Conservation (phyloP, 2,329 filamentous ascomycete species). For the Alternaria atra region DNA sequence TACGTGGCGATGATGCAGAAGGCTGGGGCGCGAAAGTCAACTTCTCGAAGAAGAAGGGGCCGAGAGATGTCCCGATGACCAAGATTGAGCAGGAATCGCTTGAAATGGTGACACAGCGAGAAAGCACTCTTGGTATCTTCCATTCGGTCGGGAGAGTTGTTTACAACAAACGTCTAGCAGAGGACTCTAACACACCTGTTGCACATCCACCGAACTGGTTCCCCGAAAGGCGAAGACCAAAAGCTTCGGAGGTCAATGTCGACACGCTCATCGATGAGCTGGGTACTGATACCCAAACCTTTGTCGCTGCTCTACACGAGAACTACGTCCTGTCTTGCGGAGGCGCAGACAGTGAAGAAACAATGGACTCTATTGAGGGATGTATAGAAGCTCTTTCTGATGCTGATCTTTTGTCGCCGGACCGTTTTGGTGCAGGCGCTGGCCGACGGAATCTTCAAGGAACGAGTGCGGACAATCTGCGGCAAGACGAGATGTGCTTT, state of each 20-base stretch:
- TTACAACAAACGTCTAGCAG: slow-evolving; percentile 84
- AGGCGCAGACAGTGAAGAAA: slow-evolving; percentile 64
- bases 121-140: slow-evolving; percentile 91
- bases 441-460: slow-evolving; percentile 59
- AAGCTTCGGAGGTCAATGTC: slow-evolving; percentile 55
- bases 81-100: slow-evolving; percentile 81
- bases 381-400: slow-evolving; percentile 89
- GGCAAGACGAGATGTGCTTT: slow-evolving; percentile 94
- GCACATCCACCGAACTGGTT: slow-evolving; percentile 59
- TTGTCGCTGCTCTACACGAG: slow-evolving; percentile 89
- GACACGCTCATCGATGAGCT: slow-evolving; percentile 90
- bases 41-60: slow-evolving; percentile 65
- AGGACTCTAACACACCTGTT: slow-evolving; percentile 43
- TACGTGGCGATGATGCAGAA: slow-evolving; percentile 79
- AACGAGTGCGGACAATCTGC: slow-evolving; percentile 72
- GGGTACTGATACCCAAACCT: slow-evolving; percentile 90
- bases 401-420: slow-evolving; percentile 83
- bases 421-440: slow-evolving; percentile 70
- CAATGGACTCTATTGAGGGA: slow-evolving; percentile 81
- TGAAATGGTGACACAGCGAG: slow-evolving; percentile 82
- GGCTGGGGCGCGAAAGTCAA: slow-evolving; percentile 83
- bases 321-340: slow-evolving; percentile 91
- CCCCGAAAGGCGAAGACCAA: slow-evolving; percentile 55
- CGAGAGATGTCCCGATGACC: slow-evolving; percentile 71
- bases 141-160: slow-evolving; percentile 96